A percentile compares a stretch with the other conserved stretches of the same genome.
Evolutionary conservation across 106 monocot genomes (phyloP).

Genomic region (Iris macrosiphon): DNA sequence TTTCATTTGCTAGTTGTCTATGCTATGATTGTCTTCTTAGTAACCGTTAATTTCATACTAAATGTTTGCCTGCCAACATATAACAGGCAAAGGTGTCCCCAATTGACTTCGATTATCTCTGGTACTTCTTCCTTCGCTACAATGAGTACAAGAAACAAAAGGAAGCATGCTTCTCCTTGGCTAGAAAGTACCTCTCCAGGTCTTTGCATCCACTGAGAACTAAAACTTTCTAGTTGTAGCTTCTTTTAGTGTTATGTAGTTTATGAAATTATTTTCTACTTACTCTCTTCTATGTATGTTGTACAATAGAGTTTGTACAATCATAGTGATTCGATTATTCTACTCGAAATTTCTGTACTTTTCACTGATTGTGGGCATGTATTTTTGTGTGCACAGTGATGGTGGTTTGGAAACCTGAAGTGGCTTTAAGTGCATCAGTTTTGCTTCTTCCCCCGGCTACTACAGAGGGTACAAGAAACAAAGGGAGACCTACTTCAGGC

Average conservation of each 20-base stretch:
- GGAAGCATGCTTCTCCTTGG: slow-evolving; percentile 49
- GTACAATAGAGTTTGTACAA: too few relatives aligned
- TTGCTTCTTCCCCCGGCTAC: slow-evolving; percentile 88
- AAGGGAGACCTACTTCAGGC: slow-evolving; percentile 64
- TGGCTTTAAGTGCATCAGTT: too few relatives aligned
- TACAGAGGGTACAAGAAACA: slow-evolving; percentile 82
- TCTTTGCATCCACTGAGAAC: slow-evolving; percentile 3
- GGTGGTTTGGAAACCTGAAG: too few relatives aligned
- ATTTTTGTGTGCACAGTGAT: too few relatives aligned
- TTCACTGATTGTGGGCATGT: too few relatives aligned
- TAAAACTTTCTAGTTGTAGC: too few relatives aligned
- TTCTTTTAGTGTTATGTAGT: too few relatives aligned
- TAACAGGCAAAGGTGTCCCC: slow-evolving; percentile 77
- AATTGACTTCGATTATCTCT: slow-evolving; percentile 83
- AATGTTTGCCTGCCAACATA: background rate
- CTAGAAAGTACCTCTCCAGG: slow-evolving; percentile 28
- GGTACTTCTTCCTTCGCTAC: slow-evolving; percentile 84
- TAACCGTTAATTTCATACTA: too few relatives aligned
- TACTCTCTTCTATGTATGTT: too few relatives aligned
- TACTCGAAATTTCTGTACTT: too few relatives aligned
- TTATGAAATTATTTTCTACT: too few relatives aligned
- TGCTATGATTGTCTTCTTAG: background rate
- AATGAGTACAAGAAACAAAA: slow-evolving; percentile 83
- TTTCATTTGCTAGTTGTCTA: background rate
- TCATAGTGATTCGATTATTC: too few relatives aligned